Evolutionary conservation across 345 rosid species (phyloP), one percentile per base, ranked within the genome.

Genomic region (Turritis glabra): DNA sequence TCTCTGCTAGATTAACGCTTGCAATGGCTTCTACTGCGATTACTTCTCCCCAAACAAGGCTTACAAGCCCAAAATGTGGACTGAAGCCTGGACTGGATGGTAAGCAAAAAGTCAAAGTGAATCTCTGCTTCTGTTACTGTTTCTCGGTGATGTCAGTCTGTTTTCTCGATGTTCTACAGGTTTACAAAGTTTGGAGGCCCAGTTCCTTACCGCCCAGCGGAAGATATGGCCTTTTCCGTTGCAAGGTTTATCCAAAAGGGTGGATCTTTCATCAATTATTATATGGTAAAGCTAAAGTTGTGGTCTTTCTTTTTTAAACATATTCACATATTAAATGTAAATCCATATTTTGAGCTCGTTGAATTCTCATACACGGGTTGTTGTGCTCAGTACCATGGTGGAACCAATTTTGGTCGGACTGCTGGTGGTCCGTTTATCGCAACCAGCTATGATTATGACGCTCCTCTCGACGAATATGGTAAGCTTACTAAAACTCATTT

Each of bases 351-450:
- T 37, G 53, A 18, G 77, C 53, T 63, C 47, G 60, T 74, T 38
- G 11, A 57, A 33, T 35, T 53, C 67, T 63, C 66, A 63, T 69
- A 9, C 44, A 33, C 26, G 10, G 35, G 21, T 48, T 63, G 30
- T 22, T 2, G 5, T 51, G 40, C 71, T 66, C 83, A 96, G 99
- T 92, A 90, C 79, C 98, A 96, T 8, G 98, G 99, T 7, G 99
- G 99, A 80, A 96, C 99, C 55, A 96, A 96, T 81, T 96, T 96
- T 72, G 99, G 99, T 46, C 85, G 99, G 14, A 96, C 99, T 71
- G 98, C 99, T 61, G 99, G 99, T 71, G 99, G 99, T 81, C 99
- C 99, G n/a, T 96, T 96, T 82, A 96, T 96, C 71, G 90, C 99
- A 52, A 92, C 99, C 19, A 96, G 92, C 80, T 92, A 92, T 77